These are phyloP conservation scores for Astragalus glycyphyllos DNA, from an alignment of 306 rosid species.

Conservation along the genomic window DNA sequence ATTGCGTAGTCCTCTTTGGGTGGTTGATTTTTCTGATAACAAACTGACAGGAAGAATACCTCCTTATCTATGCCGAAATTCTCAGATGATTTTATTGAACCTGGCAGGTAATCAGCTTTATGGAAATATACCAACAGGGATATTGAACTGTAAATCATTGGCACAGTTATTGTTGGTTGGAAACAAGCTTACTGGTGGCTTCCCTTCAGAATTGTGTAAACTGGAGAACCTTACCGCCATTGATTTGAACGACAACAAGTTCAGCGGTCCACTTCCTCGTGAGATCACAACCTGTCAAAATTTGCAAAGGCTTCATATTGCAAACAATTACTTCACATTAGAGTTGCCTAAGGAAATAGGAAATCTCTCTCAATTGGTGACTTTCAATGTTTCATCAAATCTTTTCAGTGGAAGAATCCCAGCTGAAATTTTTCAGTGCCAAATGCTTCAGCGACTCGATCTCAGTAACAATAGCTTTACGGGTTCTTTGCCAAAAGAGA, in stretches of 20 bases:
- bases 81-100: constrained; percentile 70
- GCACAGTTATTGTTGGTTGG: constrained; percentile 69
- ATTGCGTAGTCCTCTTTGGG: constrained; percentile 76
- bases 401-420: constrained; percentile 71
- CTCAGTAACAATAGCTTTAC: constrained; percentile 72
- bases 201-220: constrained; percentile 79
- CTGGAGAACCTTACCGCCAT: constrained; percentile 72
- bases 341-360: constrained; percentile 89
- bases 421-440: constrained; percentile 64
- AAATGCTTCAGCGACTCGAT: constrained; percentile 89
- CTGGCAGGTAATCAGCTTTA: constrained; percentile 63
- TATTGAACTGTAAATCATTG: constrained; percentile 68
- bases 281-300: constrained; percentile 64
- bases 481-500: constrained; percentile 69
- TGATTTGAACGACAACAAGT: constrained; percentile 77
- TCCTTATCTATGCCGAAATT: constrained; percentile 70
- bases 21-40: constrained; percentile 87
- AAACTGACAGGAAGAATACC: constrained; percentile 75
- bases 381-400: constrained; percentile 86
- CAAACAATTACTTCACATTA: constrained; percentile 71
- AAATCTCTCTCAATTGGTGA: constrained; percentile 78
- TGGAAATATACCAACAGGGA: constrained; percentile 73
- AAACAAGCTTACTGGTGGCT: constrained; percentile 76
- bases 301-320: constrained; percentile 91
- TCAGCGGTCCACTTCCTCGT: constrained; percentile 78